These are phyloP conservation scores for Themeda triandra DNA, from an alignment of 176 grass and related monocot genomes.

Conservation along the genomic window DNA sequence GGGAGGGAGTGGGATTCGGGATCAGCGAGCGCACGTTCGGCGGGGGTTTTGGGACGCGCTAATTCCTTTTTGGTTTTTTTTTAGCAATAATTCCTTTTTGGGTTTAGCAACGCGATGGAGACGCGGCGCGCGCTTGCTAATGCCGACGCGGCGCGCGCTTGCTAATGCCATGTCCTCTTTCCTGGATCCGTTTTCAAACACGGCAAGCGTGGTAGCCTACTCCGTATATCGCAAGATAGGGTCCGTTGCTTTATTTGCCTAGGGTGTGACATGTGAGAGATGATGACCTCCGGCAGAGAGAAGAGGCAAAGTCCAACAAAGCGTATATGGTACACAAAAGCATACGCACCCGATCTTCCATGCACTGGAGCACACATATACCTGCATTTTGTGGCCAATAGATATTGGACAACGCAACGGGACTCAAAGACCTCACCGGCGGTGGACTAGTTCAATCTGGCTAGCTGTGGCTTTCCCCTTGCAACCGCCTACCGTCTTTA, in stretches of 20 bases:
- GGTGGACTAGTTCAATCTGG: too few relatives aligned
- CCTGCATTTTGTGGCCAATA: neutral
- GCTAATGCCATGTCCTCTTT: too few relatives aligned
- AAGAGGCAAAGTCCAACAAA: neutral
- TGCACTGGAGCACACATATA: neutral
- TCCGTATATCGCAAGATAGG: too few relatives aligned
- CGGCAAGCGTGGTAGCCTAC: too few relatives aligned
- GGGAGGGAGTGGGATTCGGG: neutral
- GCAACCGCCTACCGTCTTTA: too few relatives aligned
- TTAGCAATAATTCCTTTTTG: neutral
- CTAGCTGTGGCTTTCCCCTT: too few relatives aligned
- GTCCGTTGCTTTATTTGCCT: too few relatives aligned
- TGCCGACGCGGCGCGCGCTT: too few relatives aligned
- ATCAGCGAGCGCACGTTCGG: neutral
- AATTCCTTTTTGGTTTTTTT: too few relatives aligned
- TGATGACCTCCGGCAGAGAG: too few relatives aligned
- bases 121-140: too few relatives aligned
- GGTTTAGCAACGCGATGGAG: neutral
- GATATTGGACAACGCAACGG: neutral
- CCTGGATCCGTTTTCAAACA: too few relatives aligned
- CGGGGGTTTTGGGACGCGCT: neutral
- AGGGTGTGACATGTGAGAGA: neutral
- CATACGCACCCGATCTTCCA: neutral
- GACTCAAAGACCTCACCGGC: neutral
- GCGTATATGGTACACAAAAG: neutral